Percentiles rank a stretch among this genome's conserved stretches.
phyloP scores from a whole-genome alignment of 495 filamentous ascomycete genomes.

The Aspergillus biplanus region DNA sequence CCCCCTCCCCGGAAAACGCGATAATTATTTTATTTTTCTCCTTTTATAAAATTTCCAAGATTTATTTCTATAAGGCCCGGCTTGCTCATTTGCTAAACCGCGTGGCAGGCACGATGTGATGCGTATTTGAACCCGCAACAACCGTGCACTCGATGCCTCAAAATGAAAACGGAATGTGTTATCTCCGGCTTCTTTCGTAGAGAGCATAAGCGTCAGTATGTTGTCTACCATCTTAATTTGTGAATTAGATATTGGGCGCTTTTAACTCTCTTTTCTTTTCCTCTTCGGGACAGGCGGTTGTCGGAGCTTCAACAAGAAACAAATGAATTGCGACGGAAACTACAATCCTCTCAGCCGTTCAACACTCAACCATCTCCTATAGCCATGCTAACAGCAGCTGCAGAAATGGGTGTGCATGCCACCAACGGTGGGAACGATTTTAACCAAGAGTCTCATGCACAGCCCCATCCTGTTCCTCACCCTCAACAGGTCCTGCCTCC shows the following conservation, averaged over 20 bases:
- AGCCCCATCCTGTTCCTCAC: slow-evolving; percentile 20
- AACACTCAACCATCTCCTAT: slow-evolving; percentile 27
- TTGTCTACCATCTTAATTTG: neutral
- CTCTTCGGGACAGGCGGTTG: slow-evolving; percentile 31
- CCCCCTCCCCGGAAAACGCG: neutral
- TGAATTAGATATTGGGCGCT: too few species aligned
- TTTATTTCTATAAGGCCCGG: neutral
- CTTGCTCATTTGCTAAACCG: neutral
- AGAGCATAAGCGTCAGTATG: slow-evolving; percentile 50
- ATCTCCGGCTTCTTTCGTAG: slow-evolving; percentile 49
- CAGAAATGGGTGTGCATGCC: slow-evolving; percentile 31
- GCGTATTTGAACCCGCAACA: slow-evolving; percentile 38
- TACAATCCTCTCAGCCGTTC: slow-evolving; percentile 29
- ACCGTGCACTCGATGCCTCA: slow-evolving; percentile 44
- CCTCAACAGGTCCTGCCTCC: slow-evolving; percentile 26
- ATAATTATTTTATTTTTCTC: neutral
- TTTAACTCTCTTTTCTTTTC: neutral
- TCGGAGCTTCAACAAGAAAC: slow-evolving; percentile 44
- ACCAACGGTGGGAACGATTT: neutral
- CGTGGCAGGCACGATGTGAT: slow-evolving; percentile 44
- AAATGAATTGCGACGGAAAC: slow-evolving; percentile 39
- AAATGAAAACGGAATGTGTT: slow-evolving; percentile 41
- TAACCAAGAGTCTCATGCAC: slow-evolving; percentile 20
- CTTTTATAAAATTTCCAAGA: neutral
- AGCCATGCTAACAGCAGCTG: slow-evolving; percentile 34